A percentile compares a stretch with the other conserved stretches of the same genome.
Conservation (phyloP, 495 filamentous ascomycete species). For the Chaetomium cochliodes region DNA sequence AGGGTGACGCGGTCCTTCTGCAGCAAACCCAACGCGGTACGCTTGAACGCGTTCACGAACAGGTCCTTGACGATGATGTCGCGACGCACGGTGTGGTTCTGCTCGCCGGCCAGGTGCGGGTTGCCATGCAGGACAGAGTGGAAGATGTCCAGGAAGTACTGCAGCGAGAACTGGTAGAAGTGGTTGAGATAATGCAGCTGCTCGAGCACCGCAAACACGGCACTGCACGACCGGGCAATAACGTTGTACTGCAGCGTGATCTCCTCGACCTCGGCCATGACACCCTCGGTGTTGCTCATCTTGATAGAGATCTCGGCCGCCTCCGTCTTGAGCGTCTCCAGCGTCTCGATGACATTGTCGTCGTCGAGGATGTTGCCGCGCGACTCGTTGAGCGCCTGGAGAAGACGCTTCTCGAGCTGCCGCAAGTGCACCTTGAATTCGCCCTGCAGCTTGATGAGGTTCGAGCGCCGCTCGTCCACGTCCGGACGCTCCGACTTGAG, state of each 20-base stretch:
- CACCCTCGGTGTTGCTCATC: conserved; percentile 93
- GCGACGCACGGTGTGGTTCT: conserved; percentile 70
- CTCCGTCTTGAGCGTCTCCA: conserved; percentile 97
- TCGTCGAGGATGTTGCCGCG: conserved; percentile 98
- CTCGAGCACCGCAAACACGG: conserved; percentile 93
- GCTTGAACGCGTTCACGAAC: conserved; percentile 86
- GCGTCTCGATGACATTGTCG: conserved; percentile 94
- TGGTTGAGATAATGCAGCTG: conserved; percentile 98
- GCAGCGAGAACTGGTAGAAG: conserved; percentile 98
- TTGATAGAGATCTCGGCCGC: conserved; percentile 93
- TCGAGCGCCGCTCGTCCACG: conserved; percentile 93
- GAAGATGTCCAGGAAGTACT: conserved; percentile 98
- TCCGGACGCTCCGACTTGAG: conserved; percentile 96
- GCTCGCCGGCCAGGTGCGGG: conserved; percentile 67
- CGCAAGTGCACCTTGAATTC: conserved; percentile 97
- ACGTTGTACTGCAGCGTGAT: conserved; percentile 91
- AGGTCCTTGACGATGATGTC: conserved; percentile 86
- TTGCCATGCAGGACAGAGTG: conserved; percentile 84
- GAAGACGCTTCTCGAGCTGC: conserved; percentile 89
- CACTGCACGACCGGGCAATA: conserved; percentile 90
- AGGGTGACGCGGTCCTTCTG: conserved; percentile 93
- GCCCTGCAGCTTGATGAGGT: conserved; percentile 96
- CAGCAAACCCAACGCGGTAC: conserved; percentile 86
- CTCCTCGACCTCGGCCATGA: conserved; percentile 95
- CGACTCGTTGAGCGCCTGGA: conserved; percentile 95